Evolutionary conservation across 1,139 yeast genomes (phyloP), one percentile per base, ranked within the genome.

Genomic region (Wickerhamiella pararugosa): DNA sequence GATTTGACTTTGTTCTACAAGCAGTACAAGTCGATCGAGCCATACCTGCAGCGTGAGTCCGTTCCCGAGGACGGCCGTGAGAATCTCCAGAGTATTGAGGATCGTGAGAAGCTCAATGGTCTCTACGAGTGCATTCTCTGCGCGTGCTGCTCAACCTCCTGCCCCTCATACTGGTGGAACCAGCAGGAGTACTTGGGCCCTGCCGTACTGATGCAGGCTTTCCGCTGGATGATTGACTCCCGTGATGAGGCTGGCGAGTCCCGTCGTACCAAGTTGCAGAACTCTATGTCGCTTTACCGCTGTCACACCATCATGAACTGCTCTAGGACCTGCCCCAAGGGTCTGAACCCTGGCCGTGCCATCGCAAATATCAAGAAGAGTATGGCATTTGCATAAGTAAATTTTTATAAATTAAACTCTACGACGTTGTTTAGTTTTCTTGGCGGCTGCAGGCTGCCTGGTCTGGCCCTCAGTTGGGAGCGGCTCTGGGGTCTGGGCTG

Each of bases 141-240:
- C 71, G 98, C 98, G 27, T 90, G 98, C 69, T 90, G 98, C 67
- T 87, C 97, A 33, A 92, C 99, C 41, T 77, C 98, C 30, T 90
- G 99, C 71, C 98, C 99, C 43, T 86, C 97, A 6, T 92, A 92
- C 74, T 92, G 99, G 98, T 92, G 99, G 99, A 92, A 92, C 69
- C 95, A 86, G 68, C 94, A 87, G 66, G 94, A 92, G 70, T 92
- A 92, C 68, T 71, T 92, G 57, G 98, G 98, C 46, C 97, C 98
- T 31, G 97, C 97, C 28, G 97, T 90, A 46, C 75, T 90, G 64
- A 83, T 90, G 96, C 98, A 90, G 71, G 96, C 97, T 45, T 90
- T 79, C 74, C 79, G 98, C 71, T 90, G 98, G 98, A 78, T 90
- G 72, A 76, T 86, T 51, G 99, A 90, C 65, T 80, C 95, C 40